Evolutionary conservation across 805 yeast genomes (phyloP), one percentile per base, ranked within the genome.

Genomic region (Metschnikowia noctiluminum): DNA sequence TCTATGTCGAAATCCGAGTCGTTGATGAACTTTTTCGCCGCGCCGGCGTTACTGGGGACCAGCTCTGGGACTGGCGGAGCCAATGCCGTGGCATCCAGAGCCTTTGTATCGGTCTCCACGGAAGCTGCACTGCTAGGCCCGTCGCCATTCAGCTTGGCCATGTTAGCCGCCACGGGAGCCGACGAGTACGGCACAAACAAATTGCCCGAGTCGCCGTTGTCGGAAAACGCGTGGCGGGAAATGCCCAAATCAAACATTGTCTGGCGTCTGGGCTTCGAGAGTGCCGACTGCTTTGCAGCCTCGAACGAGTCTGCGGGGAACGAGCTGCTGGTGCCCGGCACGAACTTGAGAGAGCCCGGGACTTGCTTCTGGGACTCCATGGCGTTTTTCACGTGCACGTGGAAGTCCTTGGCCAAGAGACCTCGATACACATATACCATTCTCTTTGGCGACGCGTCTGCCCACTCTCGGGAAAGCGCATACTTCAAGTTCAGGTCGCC

Each of bases 361-460:
- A 37, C 28, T n/a, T 36, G 55, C 64, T 73, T 76, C 54, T 78
- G 81, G 53, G 66, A 63, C 50, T 81, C 85, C 71, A 82, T 77
- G 41, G 84, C 81, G 53, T 77, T 79, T 44, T 82, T 79, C 7
- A 87, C 92, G 61, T 84, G 88, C 36, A 81, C 68, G 57, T 84
- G 84, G 66, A 84, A 87, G 62, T 87, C 91, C n/a, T 81, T 76
- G 30, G 92, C 79, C 52, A 87, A 71, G 28, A 85, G 69, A 35
- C 95, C 96, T 60, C 94, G 80, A 65, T 87, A 87, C 43, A 86
- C 90, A 60, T 87, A 87, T 28, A 87, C 90, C 96, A 87, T 87
- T 71, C 96, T 77, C 61, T 87, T 84, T 44, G 96, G 96, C 2
- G 89, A 82, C 14, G 92, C 89, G 64, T 87, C 92, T 3, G 95